Evolutionary conservation across 768 basidiomycete genomes (phyloP).

Genomic region (Lactarius trivialis): DNA sequence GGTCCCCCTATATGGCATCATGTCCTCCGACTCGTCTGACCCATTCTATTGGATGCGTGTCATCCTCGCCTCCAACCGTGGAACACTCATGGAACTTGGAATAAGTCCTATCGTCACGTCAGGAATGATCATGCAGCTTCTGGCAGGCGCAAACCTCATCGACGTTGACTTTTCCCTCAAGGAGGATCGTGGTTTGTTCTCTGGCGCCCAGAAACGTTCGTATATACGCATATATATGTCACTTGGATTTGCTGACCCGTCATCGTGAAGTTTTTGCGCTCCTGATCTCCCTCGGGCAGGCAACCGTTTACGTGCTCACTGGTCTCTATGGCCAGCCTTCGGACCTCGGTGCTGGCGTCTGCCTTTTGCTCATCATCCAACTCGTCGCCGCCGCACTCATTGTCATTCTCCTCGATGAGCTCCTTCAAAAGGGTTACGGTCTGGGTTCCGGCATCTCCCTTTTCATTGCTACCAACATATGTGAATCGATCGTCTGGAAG

Average conservation of each 20-base stretch:
- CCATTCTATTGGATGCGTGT: constrained; percentile 99
- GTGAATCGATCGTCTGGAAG: constrained; percentile 99
- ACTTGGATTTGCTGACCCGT: not conserved
- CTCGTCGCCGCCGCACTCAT: constrained; percentile 90
- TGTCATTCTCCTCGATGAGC: constrained; percentile 96
- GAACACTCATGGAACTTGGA: constrained; percentile 98
- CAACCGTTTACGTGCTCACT: constrained; percentile 93
- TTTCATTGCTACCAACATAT: constrained; percentile 99
- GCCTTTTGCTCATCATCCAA: constrained; percentile 93
- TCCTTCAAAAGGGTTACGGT: constrained; percentile 98
- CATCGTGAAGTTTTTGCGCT: constrained; percentile 78
- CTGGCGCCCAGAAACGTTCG: constrained; percentile 94
- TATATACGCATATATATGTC: constrained; percentile 17
- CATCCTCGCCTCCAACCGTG: constrained; percentile 96
- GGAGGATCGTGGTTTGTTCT: constrained; percentile 93
- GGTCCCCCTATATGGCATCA: constrained; percentile 98
- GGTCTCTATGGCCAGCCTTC: constrained; percentile 93
- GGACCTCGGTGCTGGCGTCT: constrained; percentile 94
- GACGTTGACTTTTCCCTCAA: constrained; percentile 97
- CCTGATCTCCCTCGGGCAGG: constrained; percentile 93
- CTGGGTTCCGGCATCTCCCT: constrained; percentile 97
- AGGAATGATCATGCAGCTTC: constrained; percentile 99
- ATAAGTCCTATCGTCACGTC: constrained; percentile 97
- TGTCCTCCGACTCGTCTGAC: constrained; percentile 98
- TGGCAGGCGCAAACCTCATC: constrained; percentile 95